Base-by-base conservation (phyloP, 352 stramenopile species). In the Phytophthora brassicae region DNA sequence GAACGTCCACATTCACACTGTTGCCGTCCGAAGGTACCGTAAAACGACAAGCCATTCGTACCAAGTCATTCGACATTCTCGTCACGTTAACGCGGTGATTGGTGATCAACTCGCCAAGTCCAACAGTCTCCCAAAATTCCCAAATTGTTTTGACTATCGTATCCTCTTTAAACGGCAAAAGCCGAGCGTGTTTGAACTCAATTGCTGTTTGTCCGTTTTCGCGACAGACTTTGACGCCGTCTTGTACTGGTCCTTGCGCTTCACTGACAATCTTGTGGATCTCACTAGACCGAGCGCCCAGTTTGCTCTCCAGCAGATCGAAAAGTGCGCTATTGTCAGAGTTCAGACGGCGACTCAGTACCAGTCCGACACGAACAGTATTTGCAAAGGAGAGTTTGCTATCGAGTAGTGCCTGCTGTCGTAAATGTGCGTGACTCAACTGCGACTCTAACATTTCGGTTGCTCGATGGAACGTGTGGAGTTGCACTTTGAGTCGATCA, bases 51-150 rank as follows among this genome's bases (percentile, higher is more conserved):
- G 36, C 55, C n/a, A 63, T 36, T 6, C 17, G 52, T 2, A 72
- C 31, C 5, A 56, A 35, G 33, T 68, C 42, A 0, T 24, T 31
- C 0, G 46, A 64, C 2, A 43, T 36, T 24, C 26, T 46, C 8
- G 23, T 19, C 16, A 46, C 44, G 22, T n/a, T 45, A 3, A 47
- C 31, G 1, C 52, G 20, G 22, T 29, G 8, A 12, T 57, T 35
- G 11, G 26, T 33, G 5, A 33, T 11, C 24, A 56, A 8, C 1
- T 42, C 44, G 13, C 59, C 59, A 0, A 62, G 17, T 14, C 42
- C 36, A 17, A 67, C 57, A 8, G 48, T 45, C 59, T n/a, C n/a
- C n/a, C n/a, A n/a, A n/a, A n/a, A n/a, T n/a, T 62, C 43, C 59
- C 59, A 67, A 35, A 67, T 29, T 0, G 52, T 52, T 5, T 36